phyloP scores from a whole-genome alignment of 768 basidiomycete species.

The Coprinopsis marcescibilis region DNA sequence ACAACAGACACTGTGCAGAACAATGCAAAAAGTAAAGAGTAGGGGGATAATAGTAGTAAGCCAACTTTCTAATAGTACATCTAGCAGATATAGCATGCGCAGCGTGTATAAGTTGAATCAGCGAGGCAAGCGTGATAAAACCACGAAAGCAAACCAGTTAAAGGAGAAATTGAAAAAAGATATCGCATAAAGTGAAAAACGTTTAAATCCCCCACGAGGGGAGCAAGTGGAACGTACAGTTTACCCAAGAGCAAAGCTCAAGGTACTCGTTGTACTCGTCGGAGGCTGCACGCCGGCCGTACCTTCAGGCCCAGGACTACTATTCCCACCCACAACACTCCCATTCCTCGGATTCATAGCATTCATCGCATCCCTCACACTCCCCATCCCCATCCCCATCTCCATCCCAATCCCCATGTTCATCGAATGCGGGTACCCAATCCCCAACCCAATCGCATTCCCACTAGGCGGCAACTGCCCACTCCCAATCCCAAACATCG shows the following conservation, averaged over 20 bases:
- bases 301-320: not conserved
- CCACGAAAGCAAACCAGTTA: not conserved
- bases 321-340: not conserved
- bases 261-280: constrained; percentile 5
- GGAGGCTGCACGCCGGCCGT: not conserved
- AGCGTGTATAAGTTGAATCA: no score
- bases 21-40: no score
- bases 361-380: not conserved
- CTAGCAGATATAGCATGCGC: no score
- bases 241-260: constrained; percentile 11
- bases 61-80: no score
- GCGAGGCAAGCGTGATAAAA: no score
- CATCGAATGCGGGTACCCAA: constrained; percentile 2
- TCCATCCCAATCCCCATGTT: constrained; percentile 10
- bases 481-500: constrained; percentile 1
- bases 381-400: constrained; percentile 10
- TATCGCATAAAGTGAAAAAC: not conserved
- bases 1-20: no score
- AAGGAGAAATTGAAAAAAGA: not conserved
- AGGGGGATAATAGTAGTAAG: no score
- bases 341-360: not conserved
- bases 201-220: not conserved
- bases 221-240: not conserved
- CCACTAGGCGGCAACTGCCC: not conserved
- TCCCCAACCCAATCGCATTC: not conserved